phyloP scores from a whole-genome alignment of 176 grass and related monocot species.

The Musa acuminata region DNA sequence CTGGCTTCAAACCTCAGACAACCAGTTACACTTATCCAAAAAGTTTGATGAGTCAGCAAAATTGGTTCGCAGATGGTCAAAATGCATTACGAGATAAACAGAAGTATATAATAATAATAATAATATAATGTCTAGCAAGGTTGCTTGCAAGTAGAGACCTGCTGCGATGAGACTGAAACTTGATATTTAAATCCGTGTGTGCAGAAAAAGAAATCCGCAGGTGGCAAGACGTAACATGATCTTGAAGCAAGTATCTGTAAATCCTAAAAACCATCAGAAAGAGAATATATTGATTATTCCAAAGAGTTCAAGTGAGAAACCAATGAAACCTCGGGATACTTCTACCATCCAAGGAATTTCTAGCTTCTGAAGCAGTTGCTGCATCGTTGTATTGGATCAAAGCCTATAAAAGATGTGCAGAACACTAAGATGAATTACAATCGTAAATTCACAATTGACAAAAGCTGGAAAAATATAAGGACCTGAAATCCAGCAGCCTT shows the following conservation, averaged over 20 bases:
- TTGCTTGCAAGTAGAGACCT: constrained; percentile 27
- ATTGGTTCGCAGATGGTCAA: no score
- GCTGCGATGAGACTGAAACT: constrained; percentile 94
- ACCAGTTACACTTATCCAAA: no score
- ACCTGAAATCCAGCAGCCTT: constrained; percentile 98
- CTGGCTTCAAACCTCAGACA: no score
- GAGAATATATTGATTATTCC: constrained; percentile 3
- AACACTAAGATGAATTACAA: background rate
- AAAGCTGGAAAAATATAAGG: background rate
- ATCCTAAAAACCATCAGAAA: constrained; percentile 24
- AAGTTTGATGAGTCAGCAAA: no score
- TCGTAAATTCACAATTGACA: constrained; percentile 18
- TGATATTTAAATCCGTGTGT: constrained; percentile 91
- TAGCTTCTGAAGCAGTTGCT: constrained; percentile 77
- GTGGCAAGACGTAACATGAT: constrained; percentile 67
- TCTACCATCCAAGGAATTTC: constrained; percentile 89
- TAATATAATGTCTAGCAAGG: background rate
- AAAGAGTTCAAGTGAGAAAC: constrained; percentile 16
- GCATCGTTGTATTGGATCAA: constrained; percentile 85
- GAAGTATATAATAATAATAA: background rate
- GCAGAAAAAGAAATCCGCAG: constrained; percentile 88
- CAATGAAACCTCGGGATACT: constrained; percentile 77
- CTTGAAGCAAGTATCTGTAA: constrained; percentile 72
- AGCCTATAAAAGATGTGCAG: constrained; percentile 39
- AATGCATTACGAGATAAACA: background rate